Base-by-base conservation (phyloP, 352 stramenopile genomes). In the Globisporangium paroecandrum region DNA sequence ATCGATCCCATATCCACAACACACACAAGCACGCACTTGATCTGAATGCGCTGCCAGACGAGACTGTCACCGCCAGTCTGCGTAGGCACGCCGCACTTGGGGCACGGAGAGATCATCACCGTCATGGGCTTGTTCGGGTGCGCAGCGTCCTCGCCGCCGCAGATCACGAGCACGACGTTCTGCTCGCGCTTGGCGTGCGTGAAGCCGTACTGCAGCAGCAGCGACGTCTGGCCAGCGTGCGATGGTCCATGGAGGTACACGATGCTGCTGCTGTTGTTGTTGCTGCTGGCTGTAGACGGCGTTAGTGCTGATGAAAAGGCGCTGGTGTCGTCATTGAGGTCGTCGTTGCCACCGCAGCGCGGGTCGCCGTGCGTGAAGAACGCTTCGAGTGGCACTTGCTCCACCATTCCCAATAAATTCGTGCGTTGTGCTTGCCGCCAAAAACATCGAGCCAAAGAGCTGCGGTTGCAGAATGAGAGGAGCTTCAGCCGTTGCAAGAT, bases 181-280 rank as follows among this genome's bases (percentile, higher is more conserved):
- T 76, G 73, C 18, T 71, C 78, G 2, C 56, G 64, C 32, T 74
- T 76, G 10, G 74, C 81, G 20, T 85, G 77, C 22, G 83, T 78
- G 62, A 90, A 91, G 38, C 77, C 83, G 60, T 83, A 84, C 51
- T 90, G 81, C 36, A 91, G 70, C 59, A 91, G 68, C 62, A 91
- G 55, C 64, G 83, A 89, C 61, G 81, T 90, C 71, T 86, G 74
- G 0, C 81, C 81, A 0, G 75, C 70, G 27, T 72, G 65, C 2
- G 54, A n/a, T 2, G 79, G 76, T 0, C 79, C 79, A 34, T 85
- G 79, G 4, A 91, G 56, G 51, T 78, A 87, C 63, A 85, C 51
- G 24, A 89, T 64, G 20, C 72, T 69, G 47, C 27, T 12, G 49
- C 18, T 69, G 18, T 1, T 47, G 61, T 29, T 29, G 27, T 4